These are phyloP conservation scores for Phytophthora foliorum DNA, from an alignment of 352 stramenopile species.

Conservation along the genomic window DNA sequence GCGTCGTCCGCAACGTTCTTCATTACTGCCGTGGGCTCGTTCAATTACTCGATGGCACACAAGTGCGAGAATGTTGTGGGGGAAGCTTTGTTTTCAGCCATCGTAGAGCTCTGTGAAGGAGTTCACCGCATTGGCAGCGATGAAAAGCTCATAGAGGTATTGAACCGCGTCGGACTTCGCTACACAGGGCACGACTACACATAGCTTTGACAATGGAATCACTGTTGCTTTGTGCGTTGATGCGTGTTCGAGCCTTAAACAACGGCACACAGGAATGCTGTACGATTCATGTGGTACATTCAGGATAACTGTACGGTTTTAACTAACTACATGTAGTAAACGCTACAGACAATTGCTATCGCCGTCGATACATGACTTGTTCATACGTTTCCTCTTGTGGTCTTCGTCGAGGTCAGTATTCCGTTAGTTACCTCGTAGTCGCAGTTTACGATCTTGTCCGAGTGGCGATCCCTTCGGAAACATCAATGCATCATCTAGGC, in stretches of 20 bases:
- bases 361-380: neutral
- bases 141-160: conserved; percentile 33
- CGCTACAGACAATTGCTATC: neutral
- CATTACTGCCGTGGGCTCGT: conserved; percentile 15
- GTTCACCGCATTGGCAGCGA: conserved; percentile 8
- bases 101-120: conserved; percentile 23
- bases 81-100: conserved; percentile 9
- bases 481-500: neutral
- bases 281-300: neutral
- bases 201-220: conserved; percentile 9
- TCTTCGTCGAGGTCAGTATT: neutral
- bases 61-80: conserved; percentile 50
- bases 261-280: neutral
- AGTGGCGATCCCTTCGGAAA: too few species aligned
- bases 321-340: neutral
- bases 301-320: too few species aligned
- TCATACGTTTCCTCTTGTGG: neutral
- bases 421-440: neutral
- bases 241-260: too few species aligned
- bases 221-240: neutral
- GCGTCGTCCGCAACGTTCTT: conserved; percentile 50
- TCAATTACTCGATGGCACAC: conserved; percentile 76
- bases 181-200: conserved; percentile 27
- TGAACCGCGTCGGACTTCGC: conserved; percentile 15
- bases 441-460: too few species aligned